Evolutionary conservation across 1,284 basidiomycete genomes (phyloP), one percentile per base, ranked within the genome.

Genomic region (Cryptococcus sp.): DNA sequence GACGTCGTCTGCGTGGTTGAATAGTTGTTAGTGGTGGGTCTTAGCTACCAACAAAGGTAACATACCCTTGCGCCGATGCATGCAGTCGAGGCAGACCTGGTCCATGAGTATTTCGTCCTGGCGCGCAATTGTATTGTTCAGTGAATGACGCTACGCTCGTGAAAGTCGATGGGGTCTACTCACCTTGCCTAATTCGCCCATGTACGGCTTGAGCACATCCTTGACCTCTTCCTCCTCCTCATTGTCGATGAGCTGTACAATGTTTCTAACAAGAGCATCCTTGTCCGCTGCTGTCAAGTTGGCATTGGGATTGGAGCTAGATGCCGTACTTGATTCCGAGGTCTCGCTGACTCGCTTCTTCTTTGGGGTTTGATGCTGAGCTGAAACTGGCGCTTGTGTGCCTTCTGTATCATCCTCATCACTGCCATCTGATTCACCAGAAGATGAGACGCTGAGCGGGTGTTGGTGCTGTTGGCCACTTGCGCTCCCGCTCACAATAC

Each of bases 151-250:
- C n/a, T 25, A 8, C 45, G 37, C 25, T 26, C 19, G 19, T 34
- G 39, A 45, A 39, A 40, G 26, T 39, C 1, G 10, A 34, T 51
- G 22, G 52, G 50, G 43, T 29, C 25, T 6, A 64, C 73, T 66
- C 76, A 85, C 85, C 67, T 89, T 87, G 61, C 88, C 86, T 68
- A 90, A 84, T 65, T 90, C 84, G 6, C 82, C 83, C 68, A 87
- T 89, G 41, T 83, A 85, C 34, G 83, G 82, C 74, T 85, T 88
- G 58, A 95, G 82, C 34, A 91, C 68, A 2, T 76, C 69, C 79
- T 93, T 93, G 69, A 94, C 84, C 55, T 87, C 85, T 59, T 94
- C 92, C 76, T 93, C 91, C 59, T 88, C 85, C 75, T 95, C 92
- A 57, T 87, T 84, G 46, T 85, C 84, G 46, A 95, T 83, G 50